phyloP scores from a whole-genome alignment of 192 early-diverging fungal genomes.

The Spizellomyces punctatus region DNA sequence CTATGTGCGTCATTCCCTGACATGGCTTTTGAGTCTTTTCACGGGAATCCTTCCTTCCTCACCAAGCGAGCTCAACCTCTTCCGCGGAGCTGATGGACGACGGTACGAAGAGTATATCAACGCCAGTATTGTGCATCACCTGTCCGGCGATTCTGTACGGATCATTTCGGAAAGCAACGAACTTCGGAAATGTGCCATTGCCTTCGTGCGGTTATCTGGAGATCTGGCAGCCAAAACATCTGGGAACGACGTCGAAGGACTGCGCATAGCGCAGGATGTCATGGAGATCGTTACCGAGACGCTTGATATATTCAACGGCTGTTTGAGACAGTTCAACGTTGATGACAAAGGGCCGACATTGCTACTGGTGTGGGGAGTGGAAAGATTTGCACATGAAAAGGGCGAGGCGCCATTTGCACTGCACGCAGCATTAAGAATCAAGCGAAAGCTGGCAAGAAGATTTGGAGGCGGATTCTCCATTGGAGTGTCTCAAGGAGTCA shows the following conservation, averaged over 20 bases:
- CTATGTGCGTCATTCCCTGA: constrained; percentile 7
- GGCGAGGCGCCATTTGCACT: too few species aligned
- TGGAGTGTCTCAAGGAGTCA: too few species aligned
- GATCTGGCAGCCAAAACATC: constrained; percentile 1
- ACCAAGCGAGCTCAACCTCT: too few species aligned
- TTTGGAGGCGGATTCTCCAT: too few species aligned
- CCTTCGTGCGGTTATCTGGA: constrained; percentile 13
- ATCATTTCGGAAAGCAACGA: constrained; percentile 8
- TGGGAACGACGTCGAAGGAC: neutral
- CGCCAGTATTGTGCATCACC: constrained; percentile 7
- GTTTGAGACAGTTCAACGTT: constrained; percentile 37
- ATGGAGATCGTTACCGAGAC: constrained; percentile 13
- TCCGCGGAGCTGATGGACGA: too few species aligned
- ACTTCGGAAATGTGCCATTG: constrained; percentile 11
- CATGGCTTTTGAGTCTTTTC: constrained; percentile 17
- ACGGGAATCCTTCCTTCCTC: neutral
- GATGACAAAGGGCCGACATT: constrained; percentile 42
- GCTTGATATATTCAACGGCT: constrained; percentile 6
- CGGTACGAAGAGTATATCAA: too few species aligned
- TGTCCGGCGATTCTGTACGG: neutral
- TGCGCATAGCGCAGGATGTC: neutral
- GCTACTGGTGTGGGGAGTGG: constrained; percentile 39
- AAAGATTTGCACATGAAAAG: too few species aligned
- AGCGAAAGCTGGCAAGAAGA: too few species aligned
- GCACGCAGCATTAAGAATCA: too few species aligned